phyloP scores from a whole-genome alignment of 305 asterid genomes.

The Withania somnifera region DNA sequence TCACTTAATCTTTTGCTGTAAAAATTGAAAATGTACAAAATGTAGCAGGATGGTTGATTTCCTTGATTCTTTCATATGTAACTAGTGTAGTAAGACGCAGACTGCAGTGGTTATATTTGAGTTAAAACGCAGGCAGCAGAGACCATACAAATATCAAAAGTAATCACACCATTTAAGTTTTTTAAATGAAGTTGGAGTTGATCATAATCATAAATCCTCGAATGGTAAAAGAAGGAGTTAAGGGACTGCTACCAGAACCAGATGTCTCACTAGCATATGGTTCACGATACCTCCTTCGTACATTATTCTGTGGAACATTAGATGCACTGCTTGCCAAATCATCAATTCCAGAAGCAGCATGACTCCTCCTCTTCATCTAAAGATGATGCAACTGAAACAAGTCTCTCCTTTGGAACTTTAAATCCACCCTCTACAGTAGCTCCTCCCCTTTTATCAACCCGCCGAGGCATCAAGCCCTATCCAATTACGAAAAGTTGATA shows the following conservation, averaged over 20 bases:
- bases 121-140: not conserved
- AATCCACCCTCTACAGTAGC: constrained; percentile 37
- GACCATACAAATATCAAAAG: not conserved
- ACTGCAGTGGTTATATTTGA: not conserved
- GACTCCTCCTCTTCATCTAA: constrained; percentile 55
- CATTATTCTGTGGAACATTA: constrained; percentile 12
- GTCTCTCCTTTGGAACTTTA: constrained; percentile 64
- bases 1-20: not conserved
- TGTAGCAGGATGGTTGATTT: not conserved
- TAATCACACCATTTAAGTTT: not conserved
- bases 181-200: not conserved
- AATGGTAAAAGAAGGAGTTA: not conserved
- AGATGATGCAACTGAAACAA: constrained; percentile 55
- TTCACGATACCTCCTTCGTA: constrained; percentile 62
- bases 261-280: constrained; percentile 30
- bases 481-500: not conserved
- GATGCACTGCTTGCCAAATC: constrained; percentile 34
- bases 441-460: constrained; percentile 36
- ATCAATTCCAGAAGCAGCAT: constrained; percentile 31
- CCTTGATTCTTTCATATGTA: not conserved
- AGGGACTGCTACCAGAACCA: constrained; percentile 34
- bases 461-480: constrained; percentile 82
- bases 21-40: not conserved
- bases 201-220: not conserved
- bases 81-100: not conserved